Evolutionary conservation across 306 rosid genomes (phyloP), one percentile per base, ranked within the genome.

Genomic region (Quercus ilex): DNA sequence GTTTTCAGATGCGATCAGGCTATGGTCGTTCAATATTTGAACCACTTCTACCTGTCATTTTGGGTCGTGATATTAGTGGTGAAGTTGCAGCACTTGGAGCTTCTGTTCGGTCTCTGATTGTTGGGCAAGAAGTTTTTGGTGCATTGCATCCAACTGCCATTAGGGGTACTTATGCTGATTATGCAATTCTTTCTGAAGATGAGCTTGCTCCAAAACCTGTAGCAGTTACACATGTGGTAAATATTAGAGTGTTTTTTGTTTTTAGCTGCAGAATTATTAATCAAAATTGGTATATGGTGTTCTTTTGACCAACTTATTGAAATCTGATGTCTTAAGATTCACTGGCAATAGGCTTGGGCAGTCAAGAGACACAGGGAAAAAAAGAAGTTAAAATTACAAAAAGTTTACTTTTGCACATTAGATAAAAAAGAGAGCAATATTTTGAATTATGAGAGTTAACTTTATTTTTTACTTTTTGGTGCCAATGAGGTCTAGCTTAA

Each of bases 121-220:
- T 90, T 10, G 98, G 99, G 3, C 88, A 93, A 79, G 86, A 90
- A 76, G 99, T 95, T 81, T 95, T 95, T 76, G 99, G 99, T 83
- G 99, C 99, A 12, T 84, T 95, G 92, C 99, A 93, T 90, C 98
- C 99, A 13, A 95, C 99, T 80, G 98, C 99, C 9, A 65, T 91
- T 18, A 90, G 99, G 86, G 99, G 99, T 77, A 95, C 99, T 83
- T 95, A 95, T 77, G 28, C 96, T 62, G 99, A 95, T 63, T 93
- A 91, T 88, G 97, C 98, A 14, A 82, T 95, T 87, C 98, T 95
- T 69, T 83, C 94, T 0, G 87, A 89, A 63, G 97, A 93, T 5
- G 98, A 96, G 82, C 87, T 96, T 83, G 82, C 91, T 69, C 57
- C 77, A 9, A 96, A 96, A 83, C 97, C 99, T 19, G 75, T 33